A percentile compares a stretch with the other conserved stretches of the same genome.
Evolutionary conservation across 768 basidiomycete genomes (phyloP).

Genomic region (Filobasidium wieringae): DNA sequence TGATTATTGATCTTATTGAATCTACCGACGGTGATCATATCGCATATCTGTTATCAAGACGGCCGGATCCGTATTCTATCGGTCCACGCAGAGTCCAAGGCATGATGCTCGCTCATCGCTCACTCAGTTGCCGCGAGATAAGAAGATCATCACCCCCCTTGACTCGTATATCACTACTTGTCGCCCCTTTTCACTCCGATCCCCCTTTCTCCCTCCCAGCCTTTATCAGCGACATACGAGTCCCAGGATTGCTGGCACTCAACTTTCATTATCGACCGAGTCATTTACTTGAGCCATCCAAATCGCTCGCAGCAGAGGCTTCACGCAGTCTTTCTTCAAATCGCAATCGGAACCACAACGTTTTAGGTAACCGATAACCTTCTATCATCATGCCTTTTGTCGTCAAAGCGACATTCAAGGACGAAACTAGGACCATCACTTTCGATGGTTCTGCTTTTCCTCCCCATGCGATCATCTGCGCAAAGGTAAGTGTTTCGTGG

Average conservation of each 20-base stretch:
- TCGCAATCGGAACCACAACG: neutral
- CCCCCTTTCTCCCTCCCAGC: neutral
- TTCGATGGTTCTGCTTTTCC: constrained; percentile 27
- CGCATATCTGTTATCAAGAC: too few relatives aligned
- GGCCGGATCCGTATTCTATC: too few relatives aligned
- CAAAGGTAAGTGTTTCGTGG: constrained; percentile 24
- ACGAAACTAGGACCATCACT: constrained; percentile 30
- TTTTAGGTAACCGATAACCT: neutral
- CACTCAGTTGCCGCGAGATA: too few relatives aligned
- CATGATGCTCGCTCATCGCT: too few relatives aligned
- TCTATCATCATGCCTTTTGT: constrained; percentile 21
- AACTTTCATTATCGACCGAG: neutral
- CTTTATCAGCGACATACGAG: neutral
- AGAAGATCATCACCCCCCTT: too few relatives aligned
- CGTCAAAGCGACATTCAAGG: constrained; percentile 35
- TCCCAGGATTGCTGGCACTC: too few relatives aligned
- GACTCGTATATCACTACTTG: too few relatives aligned
- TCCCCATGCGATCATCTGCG: constrained; percentile 24
- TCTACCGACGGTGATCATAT: too few relatives aligned
- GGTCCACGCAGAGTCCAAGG: too few relatives aligned
- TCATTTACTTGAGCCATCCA: neutral
- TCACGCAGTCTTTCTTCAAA: neutral
- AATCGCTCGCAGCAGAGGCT: neutral
- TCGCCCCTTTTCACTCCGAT: too few relatives aligned
- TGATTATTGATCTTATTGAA: too few relatives aligned